These are phyloP conservation scores for Phialophora tarda DNA, from an alignment of 2,329 filamentous ascomycete species.

Conservation along the genomic window DNA sequence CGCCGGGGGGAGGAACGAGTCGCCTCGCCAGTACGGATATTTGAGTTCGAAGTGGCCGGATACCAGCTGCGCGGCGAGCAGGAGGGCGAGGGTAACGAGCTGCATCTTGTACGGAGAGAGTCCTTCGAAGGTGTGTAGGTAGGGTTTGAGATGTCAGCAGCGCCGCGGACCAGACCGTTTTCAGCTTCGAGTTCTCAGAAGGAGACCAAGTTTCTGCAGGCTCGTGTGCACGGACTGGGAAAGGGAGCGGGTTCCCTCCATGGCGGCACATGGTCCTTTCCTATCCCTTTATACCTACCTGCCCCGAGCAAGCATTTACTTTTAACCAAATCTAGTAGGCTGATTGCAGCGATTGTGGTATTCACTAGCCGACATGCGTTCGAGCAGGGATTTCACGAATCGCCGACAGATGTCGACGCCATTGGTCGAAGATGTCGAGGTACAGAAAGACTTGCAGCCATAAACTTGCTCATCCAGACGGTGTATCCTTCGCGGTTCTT, in stretches of 20 bases:
- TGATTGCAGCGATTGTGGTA: not conserved
- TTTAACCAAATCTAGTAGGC: not conserved
- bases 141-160: not conserved
- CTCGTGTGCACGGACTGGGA: not conserved
- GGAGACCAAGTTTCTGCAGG: not conserved
- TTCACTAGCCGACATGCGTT: not conserved
- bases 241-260: not conserved
- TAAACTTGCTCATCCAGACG: constrained; percentile 22
- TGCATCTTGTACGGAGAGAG: constrained; percentile 14
- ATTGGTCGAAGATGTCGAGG: not conserved
- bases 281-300: not conserved
- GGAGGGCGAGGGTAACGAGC: constrained; percentile 8
- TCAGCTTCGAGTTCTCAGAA: not conserved
- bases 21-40: constrained; percentile 49
- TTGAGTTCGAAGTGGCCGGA: constrained; percentile 41
- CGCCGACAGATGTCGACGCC: not conserved
- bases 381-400: not conserved
- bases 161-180: not conserved
- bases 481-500: constrained; percentile 7
- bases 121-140: not conserved
- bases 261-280: not conserved
- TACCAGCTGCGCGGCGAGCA: constrained; percentile 26
- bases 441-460: not conserved
- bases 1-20: constrained; percentile 46
- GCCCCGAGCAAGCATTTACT: not conserved